A percentile compares a stretch with the other conserved stretches of the same genome.
These are phyloP conservation scores for Fusarium palustre DNA, from an alignment of 2,329 filamentous ascomycete genomes.

Conservation along the genomic window DNA sequence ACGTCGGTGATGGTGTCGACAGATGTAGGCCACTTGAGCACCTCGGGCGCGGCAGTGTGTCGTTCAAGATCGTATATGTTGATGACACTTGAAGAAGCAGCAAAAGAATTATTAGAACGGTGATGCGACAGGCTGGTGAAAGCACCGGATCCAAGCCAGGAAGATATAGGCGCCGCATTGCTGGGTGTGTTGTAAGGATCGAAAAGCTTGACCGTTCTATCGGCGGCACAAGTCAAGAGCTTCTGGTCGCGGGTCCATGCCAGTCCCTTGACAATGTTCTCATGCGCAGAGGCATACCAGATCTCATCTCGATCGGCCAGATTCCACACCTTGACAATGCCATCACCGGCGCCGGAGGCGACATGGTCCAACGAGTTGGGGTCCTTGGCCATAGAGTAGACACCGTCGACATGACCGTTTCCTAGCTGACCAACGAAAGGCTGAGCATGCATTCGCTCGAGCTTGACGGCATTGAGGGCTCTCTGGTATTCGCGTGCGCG, in stretches of 20 bases:
- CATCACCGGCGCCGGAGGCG: constrained; percentile 89
- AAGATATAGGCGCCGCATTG: constrained; percentile 78
- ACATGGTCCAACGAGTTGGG: constrained; percentile 78
- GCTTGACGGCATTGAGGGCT: constrained; percentile 81
- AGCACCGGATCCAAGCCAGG: constrained; percentile 84
- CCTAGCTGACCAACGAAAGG: constrained; percentile 87
- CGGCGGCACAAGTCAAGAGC: constrained; percentile 86
- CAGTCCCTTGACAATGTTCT: constrained; percentile 92
- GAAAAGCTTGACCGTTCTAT: constrained; percentile 89
- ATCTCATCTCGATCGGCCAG: constrained; percentile 76
- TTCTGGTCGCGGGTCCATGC: constrained; percentile 90
- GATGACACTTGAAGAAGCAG: constrained; percentile 80
- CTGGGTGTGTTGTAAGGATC: constrained; percentile 83
- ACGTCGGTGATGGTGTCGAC: constrained; percentile 91
- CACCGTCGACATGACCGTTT: constrained; percentile 89
- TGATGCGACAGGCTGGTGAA: constrained; percentile 90
- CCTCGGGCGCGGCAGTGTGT: constrained; percentile 83
- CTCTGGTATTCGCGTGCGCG: constrained; percentile 78
- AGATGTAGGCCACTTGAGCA: constrained; percentile 86
- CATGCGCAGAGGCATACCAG: constrained; percentile 85
- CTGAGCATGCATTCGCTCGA: constrained; percentile 87
- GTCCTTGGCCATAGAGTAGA: constrained; percentile 83
- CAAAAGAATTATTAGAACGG: constrained; percentile 81
- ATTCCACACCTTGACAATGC: constrained; percentile 94
- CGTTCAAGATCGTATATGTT: constrained; percentile 90